phyloP scores from a whole-genome alignment of 208 protist species.

The Phytomonas sp. region DNA sequence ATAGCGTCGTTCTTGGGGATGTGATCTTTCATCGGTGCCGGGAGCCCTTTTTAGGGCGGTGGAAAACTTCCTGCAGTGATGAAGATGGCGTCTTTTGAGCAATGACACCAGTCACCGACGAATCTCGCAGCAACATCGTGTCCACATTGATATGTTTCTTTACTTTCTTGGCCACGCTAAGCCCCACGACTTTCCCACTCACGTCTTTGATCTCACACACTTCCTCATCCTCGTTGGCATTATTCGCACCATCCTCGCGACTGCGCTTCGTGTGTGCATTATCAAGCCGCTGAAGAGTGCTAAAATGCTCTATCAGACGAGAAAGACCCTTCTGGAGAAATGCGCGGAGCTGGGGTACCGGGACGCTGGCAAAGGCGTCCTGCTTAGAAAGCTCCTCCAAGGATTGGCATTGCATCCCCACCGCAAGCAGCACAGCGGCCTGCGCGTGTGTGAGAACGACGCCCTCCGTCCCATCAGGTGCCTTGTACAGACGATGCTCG shows the following conservation, averaged over 20 bases:
- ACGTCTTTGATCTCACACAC: constrained; percentile 55
- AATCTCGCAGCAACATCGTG: constrained; percentile 63
- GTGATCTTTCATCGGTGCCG: constrained; percentile 19
- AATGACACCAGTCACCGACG: constrained; percentile 25
- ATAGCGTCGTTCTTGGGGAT: background rate
- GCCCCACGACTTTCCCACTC: constrained; percentile 56
- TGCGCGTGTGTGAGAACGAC: constrained; percentile 87
- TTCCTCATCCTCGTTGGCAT: constrained; percentile 28
- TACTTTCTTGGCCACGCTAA: constrained; percentile 59
- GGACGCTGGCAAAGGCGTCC: constrained; percentile 46
- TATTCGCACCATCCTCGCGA: constrained; percentile 7
- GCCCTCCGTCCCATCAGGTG: constrained; percentile 63
- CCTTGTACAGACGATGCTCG: constrained; percentile 31
- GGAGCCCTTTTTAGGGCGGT: constrained; percentile 41
- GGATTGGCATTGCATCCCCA: constrained; percentile 90
- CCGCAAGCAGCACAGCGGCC: constrained; percentile 88
- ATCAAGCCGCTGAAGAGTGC: constrained; percentile 37
- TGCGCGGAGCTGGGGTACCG: constrained; percentile 73
- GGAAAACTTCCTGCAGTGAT: constrained; percentile 62
- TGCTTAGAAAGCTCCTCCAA: constrained; percentile 59
- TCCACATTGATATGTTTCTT: constrained; percentile 44
- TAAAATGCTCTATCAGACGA: constrained; percentile 71
- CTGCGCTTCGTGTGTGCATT: background rate
- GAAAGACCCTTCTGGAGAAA: constrained; percentile 81
- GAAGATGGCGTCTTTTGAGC: constrained; percentile 17